phyloP scores from a whole-genome alignment of 257 asterid genomes.

The Ocimum tenuiflorum region DNA sequence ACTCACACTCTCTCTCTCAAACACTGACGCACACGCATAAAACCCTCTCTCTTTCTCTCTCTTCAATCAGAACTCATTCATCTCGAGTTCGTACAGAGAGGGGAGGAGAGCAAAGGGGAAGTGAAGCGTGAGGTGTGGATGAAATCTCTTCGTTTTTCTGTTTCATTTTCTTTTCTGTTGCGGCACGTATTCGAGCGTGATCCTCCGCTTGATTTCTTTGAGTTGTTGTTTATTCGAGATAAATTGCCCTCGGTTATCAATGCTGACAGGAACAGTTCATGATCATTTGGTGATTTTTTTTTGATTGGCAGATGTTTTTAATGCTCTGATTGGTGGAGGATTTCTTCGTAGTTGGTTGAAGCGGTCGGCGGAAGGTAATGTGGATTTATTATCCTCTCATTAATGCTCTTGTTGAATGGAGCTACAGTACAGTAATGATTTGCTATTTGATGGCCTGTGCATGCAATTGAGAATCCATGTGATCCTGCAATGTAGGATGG shows the following conservation, averaged over 20 bases:
- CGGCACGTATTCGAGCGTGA: not conserved
- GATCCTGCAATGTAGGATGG: slow-evolving; percentile 20
- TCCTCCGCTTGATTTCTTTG: not conserved
- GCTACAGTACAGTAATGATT: not conserved
- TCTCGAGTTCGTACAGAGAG: not conserved
- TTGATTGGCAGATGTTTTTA: slow-evolving; percentile 12
- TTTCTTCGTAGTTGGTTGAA: slow-evolving; percentile 3
- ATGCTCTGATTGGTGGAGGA: slow-evolving; percentile 7
- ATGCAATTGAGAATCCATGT: slow-evolving; percentile 22
- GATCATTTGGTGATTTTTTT: slow-evolving; percentile 16
- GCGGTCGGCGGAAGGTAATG: slow-evolving; percentile 22
- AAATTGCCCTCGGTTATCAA: slow-evolving; percentile 9
- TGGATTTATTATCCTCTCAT: not conserved
- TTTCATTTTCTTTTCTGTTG: not conserved
- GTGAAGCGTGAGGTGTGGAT: slow-evolving; percentile 1
- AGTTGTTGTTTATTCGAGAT: not conserved
- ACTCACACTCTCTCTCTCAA: not conserved
- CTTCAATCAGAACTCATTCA: not conserved
- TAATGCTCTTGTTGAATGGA: not conserved
- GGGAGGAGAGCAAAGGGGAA: slow-evolving; percentile 15
- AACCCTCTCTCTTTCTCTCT: slow-evolving; percentile 15
- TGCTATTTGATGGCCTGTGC: slow-evolving; percentile 15
- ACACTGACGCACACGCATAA: not conserved
- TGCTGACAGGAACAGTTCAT: slow-evolving; percentile 16
- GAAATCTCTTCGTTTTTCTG: not conserved